Conservation (phyloP, 1,284 basidiomycete genomes). For the Leccinum subrobustum region DNA sequence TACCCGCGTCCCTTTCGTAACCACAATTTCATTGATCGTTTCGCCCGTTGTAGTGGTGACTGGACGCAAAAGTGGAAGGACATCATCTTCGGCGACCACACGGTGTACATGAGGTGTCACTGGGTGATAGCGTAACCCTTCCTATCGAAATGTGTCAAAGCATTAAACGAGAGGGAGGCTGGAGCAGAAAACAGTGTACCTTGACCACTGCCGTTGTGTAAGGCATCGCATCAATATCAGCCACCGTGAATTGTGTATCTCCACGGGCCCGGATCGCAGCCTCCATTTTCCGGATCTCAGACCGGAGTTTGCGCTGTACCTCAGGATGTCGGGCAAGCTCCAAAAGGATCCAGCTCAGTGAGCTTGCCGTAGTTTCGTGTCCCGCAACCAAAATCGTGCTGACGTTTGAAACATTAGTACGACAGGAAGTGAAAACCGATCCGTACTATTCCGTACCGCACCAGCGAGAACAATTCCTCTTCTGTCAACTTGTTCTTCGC, state of each 20-base stretch:
- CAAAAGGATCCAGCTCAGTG: slow-evolving; percentile 41
- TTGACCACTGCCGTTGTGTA: slow-evolving; percentile 54
- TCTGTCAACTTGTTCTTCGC: slow-evolving; percentile 45
- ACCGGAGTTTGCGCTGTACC: slow-evolving; percentile 40
- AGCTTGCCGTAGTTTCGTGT: slow-evolving; percentile 54
- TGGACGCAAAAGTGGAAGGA: slow-evolving; percentile 31
- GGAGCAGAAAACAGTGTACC: slow-evolving; percentile 36
- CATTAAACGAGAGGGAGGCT: background rate
- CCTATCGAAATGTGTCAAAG: slow-evolving; percentile 24
- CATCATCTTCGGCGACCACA: slow-evolving; percentile 25
- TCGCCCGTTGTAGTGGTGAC: background rate
- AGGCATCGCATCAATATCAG: slow-evolving; percentile 52
- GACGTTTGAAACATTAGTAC: background rate
- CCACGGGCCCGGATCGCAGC: slow-evolving; percentile 39
- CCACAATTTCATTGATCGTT: slow-evolving; percentile 20
- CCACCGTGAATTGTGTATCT: slow-evolving; percentile 38
- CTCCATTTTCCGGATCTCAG: slow-evolving; percentile 39
- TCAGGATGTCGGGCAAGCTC: slow-evolving; percentile 41
- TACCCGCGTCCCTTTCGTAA: slow-evolving; percentile 10
- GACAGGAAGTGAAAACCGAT: background rate
- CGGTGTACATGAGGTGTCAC: slow-evolving; percentile 33
- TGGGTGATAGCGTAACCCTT: slow-evolving; percentile 40
- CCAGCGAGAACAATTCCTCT: slow-evolving; percentile 49
- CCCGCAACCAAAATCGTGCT: slow-evolving; percentile 45
- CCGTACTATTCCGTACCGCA: slow-evolving; percentile 38